Base-by-base conservation (phyloP, 1,284 basidiomycete species). In the Phlebopus sp. region DNA sequence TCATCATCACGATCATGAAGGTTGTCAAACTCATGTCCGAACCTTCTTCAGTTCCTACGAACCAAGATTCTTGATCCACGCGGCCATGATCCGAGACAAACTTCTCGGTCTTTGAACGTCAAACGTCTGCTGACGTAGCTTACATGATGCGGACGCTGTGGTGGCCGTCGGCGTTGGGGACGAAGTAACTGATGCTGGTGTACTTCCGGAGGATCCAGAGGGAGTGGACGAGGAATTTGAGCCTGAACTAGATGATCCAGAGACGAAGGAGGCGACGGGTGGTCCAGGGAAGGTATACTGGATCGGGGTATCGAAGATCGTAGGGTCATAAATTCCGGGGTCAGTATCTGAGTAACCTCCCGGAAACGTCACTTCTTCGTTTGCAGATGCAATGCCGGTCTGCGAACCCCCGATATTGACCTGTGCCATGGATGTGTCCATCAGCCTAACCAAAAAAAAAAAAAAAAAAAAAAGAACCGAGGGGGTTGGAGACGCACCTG, bases 291-390 rank as follows among this genome's bases (percentile, higher is more conserved):
- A 81, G 8, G 53, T 57, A 53, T 82, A 82, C 1, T 61, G 51
- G 5, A 56, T 47, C 1, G 59, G 61, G 3, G 66, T 55, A 53
- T 73, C 52, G 58, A 69, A 75, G 34, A 66, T 34, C 41, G 68
- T 62, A 15, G 75, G 71, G 42, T 72, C 76, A 45, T 72, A 73
- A 59, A 87, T 80, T 37, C 85, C 84, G 0, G 82, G 77, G 57
- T 86, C 83, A 34, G 53, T 71, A 56, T 82, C 78, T 19, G 57
- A 73, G 68, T 88, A 88, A 1, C 77, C 82, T 15, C 84, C 84
- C 0, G 86, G 85, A 53, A 87, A 73, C 25, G 63, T 69, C n/a
- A 86, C 84, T 35, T 81, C 76, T 48, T 78, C 74, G 54, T 59
- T 60, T 2, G 59, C 38, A 0, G 59, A 56, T 0, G 81, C 81